These are phyloP conservation scores for Recurvomyces mirabilis DNA, from an alignment of 495 filamentous ascomycete species.

Conservation along the genomic window DNA sequence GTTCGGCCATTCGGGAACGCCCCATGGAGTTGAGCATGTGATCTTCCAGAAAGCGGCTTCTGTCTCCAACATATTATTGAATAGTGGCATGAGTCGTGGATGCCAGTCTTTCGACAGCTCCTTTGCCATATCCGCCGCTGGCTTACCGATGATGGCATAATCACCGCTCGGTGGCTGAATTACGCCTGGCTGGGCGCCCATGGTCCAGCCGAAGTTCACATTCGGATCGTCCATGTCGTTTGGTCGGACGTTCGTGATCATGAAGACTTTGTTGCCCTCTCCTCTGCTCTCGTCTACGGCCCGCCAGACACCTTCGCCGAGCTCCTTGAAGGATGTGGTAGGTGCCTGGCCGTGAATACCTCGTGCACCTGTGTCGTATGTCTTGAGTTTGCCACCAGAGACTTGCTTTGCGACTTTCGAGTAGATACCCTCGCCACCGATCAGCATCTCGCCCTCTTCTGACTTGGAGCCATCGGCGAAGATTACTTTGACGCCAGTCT, in stretches of 20 bases:
- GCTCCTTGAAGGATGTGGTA: slow-evolving; percentile 40
- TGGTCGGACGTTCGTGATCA: slow-evolving; percentile 46
- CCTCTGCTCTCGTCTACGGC: slow-evolving; percentile 32
- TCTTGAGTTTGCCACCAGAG: slow-evolving; percentile 38
- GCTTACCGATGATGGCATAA: slow-evolving; percentile 38
- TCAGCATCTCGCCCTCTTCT: slow-evolving; percentile 37
- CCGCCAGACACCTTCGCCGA: slow-evolving; percentile 44
- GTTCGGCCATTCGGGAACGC: slow-evolving; percentile 40
- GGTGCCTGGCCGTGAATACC: slow-evolving; percentile 47
- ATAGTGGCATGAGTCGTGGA: slow-evolving; percentile 37
- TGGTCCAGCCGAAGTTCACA: slow-evolving; percentile 44
- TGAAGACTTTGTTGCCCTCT: slow-evolving; percentile 33
- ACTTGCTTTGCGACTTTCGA: slow-evolving; percentile 41
- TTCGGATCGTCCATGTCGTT: slow-evolving; percentile 43
- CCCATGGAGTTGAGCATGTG: slow-evolving; percentile 40
- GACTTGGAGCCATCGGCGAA: slow-evolving; percentile 43
- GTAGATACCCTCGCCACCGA: slow-evolving; percentile 44
- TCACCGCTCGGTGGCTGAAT: slow-evolving; percentile 41
- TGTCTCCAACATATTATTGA: slow-evolving; percentile 39
- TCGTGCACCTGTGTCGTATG: slow-evolving; percentile 43
- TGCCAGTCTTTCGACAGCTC: slow-evolving; percentile 39
- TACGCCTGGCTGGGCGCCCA: slow-evolving; percentile 41
- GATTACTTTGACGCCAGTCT: slow-evolving; percentile 34
- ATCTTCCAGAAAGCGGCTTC: slow-evolving; percentile 49
- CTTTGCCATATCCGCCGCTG: slow-evolving; percentile 42